These are phyloP conservation scores for Casaregolazyma lundiana DNA, from an alignment of 1,139 yeast species.

Conservation along the genomic window DNA sequence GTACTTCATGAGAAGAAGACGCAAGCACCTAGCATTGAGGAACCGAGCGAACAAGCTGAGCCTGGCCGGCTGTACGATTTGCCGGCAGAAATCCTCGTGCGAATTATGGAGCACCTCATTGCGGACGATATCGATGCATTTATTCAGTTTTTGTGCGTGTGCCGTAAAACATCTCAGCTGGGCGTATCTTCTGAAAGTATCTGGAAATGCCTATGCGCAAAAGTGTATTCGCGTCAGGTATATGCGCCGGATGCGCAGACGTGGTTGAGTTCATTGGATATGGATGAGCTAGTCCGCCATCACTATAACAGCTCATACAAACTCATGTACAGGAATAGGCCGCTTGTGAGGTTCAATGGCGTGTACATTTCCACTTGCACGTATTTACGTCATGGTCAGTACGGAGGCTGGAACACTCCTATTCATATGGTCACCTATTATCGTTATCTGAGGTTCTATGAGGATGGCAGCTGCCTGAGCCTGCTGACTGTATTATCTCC, in stretches of 20 bases:
- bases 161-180: slow-evolving; percentile 57
- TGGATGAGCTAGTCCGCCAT: slow-evolving; percentile 13
- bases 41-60: slow-evolving; percentile 25
- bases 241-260: slow-evolving; percentile 20
- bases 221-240: slow-evolving; percentile 55
- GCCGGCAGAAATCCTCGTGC: slow-evolving; percentile 61
- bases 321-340: slow-evolving; percentile 44
- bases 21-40: not conserved
- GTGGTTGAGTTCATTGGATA: slow-evolving; percentile 13
- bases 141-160: slow-evolving; percentile 58
- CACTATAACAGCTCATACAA: slow-evolving; percentile 34
- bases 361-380: slow-evolving; percentile 81
- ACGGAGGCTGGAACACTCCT: slow-evolving; percentile 71
- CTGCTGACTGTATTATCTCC: slow-evolving; percentile 27
- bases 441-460: slow-evolving; percentile 74
- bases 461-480: slow-evolving; percentile 60
- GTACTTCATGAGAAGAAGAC: not conserved
- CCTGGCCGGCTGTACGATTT: slow-evolving; percentile 55
- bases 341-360: slow-evolving; percentile 76
- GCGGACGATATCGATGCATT: slow-evolving; percentile 54
- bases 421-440: slow-evolving; percentile 82
- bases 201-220: slow-evolving; percentile 54
- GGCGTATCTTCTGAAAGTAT: slow-evolving; percentile 52
- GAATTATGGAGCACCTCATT: slow-evolving; percentile 52
- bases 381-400: slow-evolving; percentile 75